Evolutionary conservation across 2,329 filamentous ascomycete genomes (phyloP), one percentile per base, ranked within the genome.

Genomic region (Pseudocercospora ulei): DNA sequence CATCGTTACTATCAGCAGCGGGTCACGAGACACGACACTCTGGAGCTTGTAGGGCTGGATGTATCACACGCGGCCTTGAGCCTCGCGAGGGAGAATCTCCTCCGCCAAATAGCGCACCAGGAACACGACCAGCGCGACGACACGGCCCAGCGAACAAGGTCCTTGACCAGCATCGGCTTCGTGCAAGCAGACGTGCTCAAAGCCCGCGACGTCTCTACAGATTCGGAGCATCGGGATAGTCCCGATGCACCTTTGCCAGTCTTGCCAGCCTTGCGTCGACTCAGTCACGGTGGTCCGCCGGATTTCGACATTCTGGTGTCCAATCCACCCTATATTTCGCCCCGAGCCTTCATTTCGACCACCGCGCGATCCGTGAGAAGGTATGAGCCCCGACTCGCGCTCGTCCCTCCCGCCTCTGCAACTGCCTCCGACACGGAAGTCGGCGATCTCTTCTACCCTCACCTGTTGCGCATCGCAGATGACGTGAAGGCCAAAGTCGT

Each of bases 291-390:
- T 16, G 11, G 13, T 8, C 29, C 16, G 3, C 26, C 41, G 5
- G 35, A 18, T 5, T 51, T 49, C 28, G 56, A 92, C 46, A 63
- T 96, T 3, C 62, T 98, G 1, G 73, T 90, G 22, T 82, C 82
- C 1, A 98, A 98, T 55, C 90, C 90, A 9, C 90, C 90, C 0
- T 96, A 96, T 58, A 79, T 96, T 35, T 92, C 86, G 1, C 64
- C 68, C 0, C 49, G 57, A 3, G 73, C 72, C 5, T 86, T 82
- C 53, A 62, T 68, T 24, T 69, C 62, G 24, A 73, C 74, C 11
- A 86, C 80, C 1, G 67, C 71, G 1, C 73, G 77, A 16, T 88
- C 82, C 7, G 88, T 95, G 18, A 74, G 85, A 9, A 76, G 76
- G 29, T 85, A 76, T 57, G 90, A 98, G 62, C 90, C 90, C 3